Conservation (phyloP, 805 yeast species). For the Nakazawaea ernobii region DNA sequence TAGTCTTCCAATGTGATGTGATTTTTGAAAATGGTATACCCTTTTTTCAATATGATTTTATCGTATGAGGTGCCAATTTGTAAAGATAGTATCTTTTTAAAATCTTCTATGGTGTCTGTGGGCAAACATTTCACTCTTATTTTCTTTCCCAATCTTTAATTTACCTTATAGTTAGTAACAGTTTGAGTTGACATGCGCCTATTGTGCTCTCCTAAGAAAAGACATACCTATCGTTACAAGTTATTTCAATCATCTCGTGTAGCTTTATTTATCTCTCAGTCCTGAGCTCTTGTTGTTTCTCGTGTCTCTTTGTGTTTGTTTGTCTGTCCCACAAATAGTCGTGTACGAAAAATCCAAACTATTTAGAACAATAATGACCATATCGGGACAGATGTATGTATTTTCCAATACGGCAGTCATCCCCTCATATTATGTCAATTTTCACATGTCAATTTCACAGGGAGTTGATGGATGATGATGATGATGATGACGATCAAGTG, state of each 20-base stretch:
- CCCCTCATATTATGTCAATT: too few species aligned
- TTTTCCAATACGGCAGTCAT: too few species aligned
- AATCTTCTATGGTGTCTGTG: conserved; percentile 83
- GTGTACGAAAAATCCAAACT: too few species aligned
- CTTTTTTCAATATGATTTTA: conserved; percentile 72
- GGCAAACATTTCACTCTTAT: conserved; percentile 82
- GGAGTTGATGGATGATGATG: not conserved
- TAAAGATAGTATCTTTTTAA: conserved; percentile 74
- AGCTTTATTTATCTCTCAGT: not conserved
- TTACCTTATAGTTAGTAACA: conserved; percentile 15
- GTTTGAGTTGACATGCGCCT: not conserved
- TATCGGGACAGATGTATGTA: not conserved
- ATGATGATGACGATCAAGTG: too few species aligned
- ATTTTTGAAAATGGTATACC: conserved; percentile 78
- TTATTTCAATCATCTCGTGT: conserved; percentile 59
- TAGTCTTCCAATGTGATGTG: conserved; percentile 92
- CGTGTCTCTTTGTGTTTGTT: too few species aligned
- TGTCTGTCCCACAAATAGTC: too few species aligned
- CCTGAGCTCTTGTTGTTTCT: not conserved
- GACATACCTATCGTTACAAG: conserved; percentile 60
- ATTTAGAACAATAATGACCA: not conserved
- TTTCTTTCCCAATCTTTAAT: conserved; percentile 73
- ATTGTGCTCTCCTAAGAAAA: not conserved
- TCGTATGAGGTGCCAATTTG: conserved; percentile 76
- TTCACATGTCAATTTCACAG: not conserved